A percentile compares a stretch with the other conserved stretches of the same genome.
phyloP scores from a whole-genome alignment of 805 yeast genomes.

The Wickerhamomyces rabaulensis region DNA sequence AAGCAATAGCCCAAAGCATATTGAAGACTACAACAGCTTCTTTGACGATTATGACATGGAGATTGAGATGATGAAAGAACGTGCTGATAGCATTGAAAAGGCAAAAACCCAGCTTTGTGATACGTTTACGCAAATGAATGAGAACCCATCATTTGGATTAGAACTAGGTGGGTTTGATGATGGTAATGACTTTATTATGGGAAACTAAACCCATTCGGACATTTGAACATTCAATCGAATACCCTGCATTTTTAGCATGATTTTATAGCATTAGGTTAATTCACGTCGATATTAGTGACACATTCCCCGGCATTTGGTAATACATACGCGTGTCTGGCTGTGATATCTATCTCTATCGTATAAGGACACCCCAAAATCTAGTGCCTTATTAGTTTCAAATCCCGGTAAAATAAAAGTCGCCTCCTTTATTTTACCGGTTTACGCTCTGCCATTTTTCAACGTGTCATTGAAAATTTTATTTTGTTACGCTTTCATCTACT shows the following conservation, averaged over 20 bases:
- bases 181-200: slow-evolving; percentile 2
- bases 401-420: too few relatives aligned
- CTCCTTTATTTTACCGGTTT: too few relatives aligned
- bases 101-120: neutral
- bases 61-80: slow-evolving; percentile 1
- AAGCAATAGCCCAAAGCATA: neutral
- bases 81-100: neutral
- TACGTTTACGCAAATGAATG: slow-evolving; percentile 2
- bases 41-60: slow-evolving; percentile 2
- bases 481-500: neutral
- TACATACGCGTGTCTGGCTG: too few relatives aligned
- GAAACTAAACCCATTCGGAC: neutral
- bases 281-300: too few relatives aligned
- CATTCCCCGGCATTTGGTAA: too few relatives aligned
- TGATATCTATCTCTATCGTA: too few relatives aligned
- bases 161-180: slow-evolving; percentile 7
- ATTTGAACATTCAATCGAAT: too few relatives aligned
- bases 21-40: neutral
- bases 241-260: neutral
- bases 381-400: too few relatives aligned
- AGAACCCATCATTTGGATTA: slow-evolving; percentile 9
- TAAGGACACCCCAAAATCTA: too few relatives aligned
- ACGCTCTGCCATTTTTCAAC: neutral
- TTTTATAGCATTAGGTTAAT: too few relatives aligned
- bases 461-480: neutral